These are phyloP conservation scores for Fusarium nisikadoi DNA, from an alignment of 2,329 filamentous ascomycete species.

Conservation along the genomic window DNA sequence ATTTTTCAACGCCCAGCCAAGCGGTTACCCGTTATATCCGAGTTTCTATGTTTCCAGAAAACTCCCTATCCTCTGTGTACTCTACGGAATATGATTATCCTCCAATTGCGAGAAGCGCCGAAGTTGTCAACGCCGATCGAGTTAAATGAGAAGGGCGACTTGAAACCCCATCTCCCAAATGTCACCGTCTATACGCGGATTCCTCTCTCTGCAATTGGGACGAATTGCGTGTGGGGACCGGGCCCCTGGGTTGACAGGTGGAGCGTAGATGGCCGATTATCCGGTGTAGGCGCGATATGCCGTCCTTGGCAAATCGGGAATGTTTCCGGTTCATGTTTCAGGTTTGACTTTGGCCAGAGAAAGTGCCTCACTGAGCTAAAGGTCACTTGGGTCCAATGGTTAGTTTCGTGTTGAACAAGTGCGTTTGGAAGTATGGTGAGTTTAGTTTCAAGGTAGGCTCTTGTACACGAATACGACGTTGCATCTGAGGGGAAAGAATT, in stretches of 20 bases:
- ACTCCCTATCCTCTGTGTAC: not conserved
- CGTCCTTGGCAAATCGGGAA: not conserved
- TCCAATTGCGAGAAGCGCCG: not conserved
- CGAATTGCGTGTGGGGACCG: not conserved
- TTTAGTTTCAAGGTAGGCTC: not conserved
- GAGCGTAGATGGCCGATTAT: not conserved
- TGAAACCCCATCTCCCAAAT: not conserved
- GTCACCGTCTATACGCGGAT: not conserved
- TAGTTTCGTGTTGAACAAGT: not conserved
- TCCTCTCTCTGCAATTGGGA: not conserved
- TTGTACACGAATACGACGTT: not conserved
- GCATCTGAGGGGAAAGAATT: no score
- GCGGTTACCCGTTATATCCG: slow-evolving; percentile 3
- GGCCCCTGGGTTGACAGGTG: not conserved
- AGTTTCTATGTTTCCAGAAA: not conserved
- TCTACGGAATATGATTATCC: slow-evolving; percentile 4
- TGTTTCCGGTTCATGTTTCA: not conserved
- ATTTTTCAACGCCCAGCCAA: not conserved
- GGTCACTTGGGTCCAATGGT: accelerated
- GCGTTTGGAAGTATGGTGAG: not conserved
- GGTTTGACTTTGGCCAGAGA: not conserved
- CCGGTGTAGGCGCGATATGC: not conserved
- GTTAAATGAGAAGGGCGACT: slow-evolving; percentile 14
- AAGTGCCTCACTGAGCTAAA: not conserved
- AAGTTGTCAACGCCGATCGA: not conserved